Conservation (phyloP, 108 stramenopile genomes). For the Phaeodactylum tricornutum region DNA sequence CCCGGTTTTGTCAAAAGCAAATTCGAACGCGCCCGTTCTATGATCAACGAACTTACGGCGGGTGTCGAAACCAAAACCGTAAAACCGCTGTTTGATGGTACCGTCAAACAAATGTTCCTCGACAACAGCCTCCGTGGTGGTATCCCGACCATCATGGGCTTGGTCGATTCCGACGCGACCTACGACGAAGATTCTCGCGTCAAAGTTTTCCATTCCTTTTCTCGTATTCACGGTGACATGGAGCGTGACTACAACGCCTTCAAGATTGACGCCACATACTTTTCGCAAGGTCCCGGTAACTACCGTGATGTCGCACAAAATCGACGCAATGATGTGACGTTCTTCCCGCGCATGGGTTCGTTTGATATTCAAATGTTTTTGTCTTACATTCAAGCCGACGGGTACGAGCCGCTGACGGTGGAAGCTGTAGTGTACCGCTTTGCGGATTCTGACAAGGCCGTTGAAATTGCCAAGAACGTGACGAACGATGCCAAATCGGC, state of each 20-base stretch:
- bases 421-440: conserved; percentile 76
- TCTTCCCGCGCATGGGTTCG: conserved; percentile 76
- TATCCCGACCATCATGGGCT: conserved; percentile 81
- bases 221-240: conserved; percentile 94
- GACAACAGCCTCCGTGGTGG: conserved; percentile 96
- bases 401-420: conserved; percentile 94
- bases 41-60: conserved; percentile 76
- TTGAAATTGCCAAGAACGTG: conserved; percentile 39
- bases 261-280: conserved; percentile 81
- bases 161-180: conserved; percentile 55
- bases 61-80: conserved; percentile 82
- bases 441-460: conserved; percentile 39
- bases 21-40: conserved; percentile 53
- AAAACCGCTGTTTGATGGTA: conserved; percentile 81
- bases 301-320: conserved; percentile 96
- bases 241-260: conserved; percentile 98
- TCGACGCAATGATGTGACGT: conserved; percentile 87
- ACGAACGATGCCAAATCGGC: conserved; percentile 55
- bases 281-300: conserved; percentile 92
- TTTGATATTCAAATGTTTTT: conserved; percentile 86
- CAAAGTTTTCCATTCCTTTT: conserved; percentile 90
- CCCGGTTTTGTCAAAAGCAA: conserved; percentile 61
- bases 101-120: conserved; percentile 88
- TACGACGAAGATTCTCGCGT: conserved; percentile 70
- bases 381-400: conserved; percentile 91